These are phyloP conservation scores for Euryodendron excelsum DNA, from an alignment of 148 eudicot species.

Conservation along the genomic window DNA sequence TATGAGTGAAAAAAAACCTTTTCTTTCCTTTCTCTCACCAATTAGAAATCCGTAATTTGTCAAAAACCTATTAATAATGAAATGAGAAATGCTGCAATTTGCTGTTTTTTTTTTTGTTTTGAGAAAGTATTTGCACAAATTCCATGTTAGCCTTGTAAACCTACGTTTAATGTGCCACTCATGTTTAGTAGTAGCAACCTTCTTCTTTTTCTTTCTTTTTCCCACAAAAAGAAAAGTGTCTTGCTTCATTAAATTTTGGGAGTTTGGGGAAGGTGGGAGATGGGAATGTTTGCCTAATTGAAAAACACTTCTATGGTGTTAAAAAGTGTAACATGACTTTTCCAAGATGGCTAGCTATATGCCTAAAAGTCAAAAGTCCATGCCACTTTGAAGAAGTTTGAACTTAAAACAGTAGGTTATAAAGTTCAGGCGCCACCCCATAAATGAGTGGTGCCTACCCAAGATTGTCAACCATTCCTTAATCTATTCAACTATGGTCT, in stretches of 20 bases:
- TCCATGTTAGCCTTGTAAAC: too few species aligned
- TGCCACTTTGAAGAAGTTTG: constrained; percentile 1
- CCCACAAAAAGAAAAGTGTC: background rate
- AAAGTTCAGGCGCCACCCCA: too few species aligned
- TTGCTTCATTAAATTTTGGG: constrained; percentile 8
- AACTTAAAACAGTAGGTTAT: too few species aligned
- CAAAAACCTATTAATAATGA: too few species aligned
- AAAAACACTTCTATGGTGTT: background rate
- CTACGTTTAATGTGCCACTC: too few species aligned
- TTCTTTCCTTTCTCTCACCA: too few species aligned
- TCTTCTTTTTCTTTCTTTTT: background rate
- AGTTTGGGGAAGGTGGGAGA: constrained; percentile 4
- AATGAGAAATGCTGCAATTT: too few species aligned
- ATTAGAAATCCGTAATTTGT: too few species aligned
- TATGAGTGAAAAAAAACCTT: too few species aligned
- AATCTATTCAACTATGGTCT: background rate
- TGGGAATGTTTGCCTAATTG: constrained; percentile 5
- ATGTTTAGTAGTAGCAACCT: too few species aligned
- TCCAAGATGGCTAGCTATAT: background rate
- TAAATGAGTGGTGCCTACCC: background rate
- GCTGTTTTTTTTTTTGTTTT: too few species aligned
- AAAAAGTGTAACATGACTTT: background rate
- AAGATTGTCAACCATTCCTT: background rate
- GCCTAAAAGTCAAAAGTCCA: background rate
- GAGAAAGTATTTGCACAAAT: too few species aligned